Evolutionary conservation across 805 yeast genomes (phyloP), one percentile per base, ranked within the genome.

Genomic region (Zygoascus biomembranicola): DNA sequence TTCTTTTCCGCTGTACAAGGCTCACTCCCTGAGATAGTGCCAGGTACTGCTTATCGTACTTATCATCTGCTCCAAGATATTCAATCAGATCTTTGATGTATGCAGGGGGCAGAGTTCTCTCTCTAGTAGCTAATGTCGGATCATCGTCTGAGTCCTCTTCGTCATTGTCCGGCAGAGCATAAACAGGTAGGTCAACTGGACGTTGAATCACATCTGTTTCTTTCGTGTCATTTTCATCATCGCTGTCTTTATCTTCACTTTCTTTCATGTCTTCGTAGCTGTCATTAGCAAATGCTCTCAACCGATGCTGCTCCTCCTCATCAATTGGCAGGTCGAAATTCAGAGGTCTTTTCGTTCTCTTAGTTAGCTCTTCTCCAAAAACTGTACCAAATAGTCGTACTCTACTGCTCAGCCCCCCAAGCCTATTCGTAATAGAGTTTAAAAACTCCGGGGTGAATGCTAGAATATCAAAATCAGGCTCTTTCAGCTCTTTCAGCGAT

Each of bases 51-150:
- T 71, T 79, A 58, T 73, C 82, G 59, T 63, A 80, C 13, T 75
- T 81, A 47, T 69, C 73, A 0, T 73, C 68, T 1, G 74, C 72
- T 10, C 71, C 69, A 16, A 85, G 71, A 59, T 84, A 85, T 13
- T 71, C 67, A 4, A 88, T 61, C 19, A 90, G 69, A 56, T 89
- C 96, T 58, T 85, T 83, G 42, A 92, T 68, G 61, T 88, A 92
- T 1, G 87, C 74, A 0, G 89, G 90, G 1, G 70, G 66, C 0
- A 74, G 63, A 0, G 79, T 71, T 5, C 64, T 69, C 1, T 66
- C 65, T 6, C 65, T 63, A 13, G 68, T 61, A 1, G 69, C 68
- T 2, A 76, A 54, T 0, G 81, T 68, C 0, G 80, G 78, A 57
- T 76, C 81, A 49, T 62, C 65, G 37, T 62, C 65, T n/a, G 84